Evolutionary conservation across 1,284 basidiomycete species (phyloP).

Genomic region (Exsudoporus floridanus): DNA sequence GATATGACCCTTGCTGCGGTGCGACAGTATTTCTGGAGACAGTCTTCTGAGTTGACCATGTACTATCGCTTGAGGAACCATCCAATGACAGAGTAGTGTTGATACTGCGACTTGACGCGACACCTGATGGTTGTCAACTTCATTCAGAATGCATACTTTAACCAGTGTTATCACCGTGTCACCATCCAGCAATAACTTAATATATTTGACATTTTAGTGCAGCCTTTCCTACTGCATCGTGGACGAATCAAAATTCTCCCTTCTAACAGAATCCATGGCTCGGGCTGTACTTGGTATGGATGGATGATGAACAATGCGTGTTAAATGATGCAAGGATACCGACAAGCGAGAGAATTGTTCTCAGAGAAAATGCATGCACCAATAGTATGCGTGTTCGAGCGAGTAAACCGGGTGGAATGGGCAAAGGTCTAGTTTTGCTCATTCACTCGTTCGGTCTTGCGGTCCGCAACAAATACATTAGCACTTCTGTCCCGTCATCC

Average conservation of each 20-base stretch:
- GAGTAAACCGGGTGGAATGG: background rate
- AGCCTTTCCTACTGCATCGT: background rate
- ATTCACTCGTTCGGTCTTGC: background rate
- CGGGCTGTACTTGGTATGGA: background rate
- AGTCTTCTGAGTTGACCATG: conserved; percentile 78
- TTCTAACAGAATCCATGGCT: too few species aligned
- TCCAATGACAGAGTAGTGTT: conserved; percentile 2
- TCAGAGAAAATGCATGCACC: background rate
- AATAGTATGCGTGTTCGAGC: background rate
- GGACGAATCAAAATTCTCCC: background rate
- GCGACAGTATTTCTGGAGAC: conserved; percentile 84
- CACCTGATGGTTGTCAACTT: background rate
- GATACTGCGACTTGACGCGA: conserved; percentile 4
- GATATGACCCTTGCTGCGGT: conserved; percentile 89
- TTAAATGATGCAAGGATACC: background rate
- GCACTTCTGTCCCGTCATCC: too few species aligned
- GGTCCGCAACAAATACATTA: too few species aligned
- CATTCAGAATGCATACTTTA: background rate
- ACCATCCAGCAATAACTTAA: conserved; percentile 21
- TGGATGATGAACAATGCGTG: background rate
- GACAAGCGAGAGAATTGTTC: background rate
- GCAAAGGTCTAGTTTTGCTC: background rate
- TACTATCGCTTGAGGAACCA: conserved; percentile 66
- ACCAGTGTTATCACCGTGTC: conserved; percentile 3
- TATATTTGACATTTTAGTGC: conserved; percentile 20